Evolutionary conservation across 352 stramenopile genomes (phyloP).

Genomic region (Pythium guiyangense): DNA sequence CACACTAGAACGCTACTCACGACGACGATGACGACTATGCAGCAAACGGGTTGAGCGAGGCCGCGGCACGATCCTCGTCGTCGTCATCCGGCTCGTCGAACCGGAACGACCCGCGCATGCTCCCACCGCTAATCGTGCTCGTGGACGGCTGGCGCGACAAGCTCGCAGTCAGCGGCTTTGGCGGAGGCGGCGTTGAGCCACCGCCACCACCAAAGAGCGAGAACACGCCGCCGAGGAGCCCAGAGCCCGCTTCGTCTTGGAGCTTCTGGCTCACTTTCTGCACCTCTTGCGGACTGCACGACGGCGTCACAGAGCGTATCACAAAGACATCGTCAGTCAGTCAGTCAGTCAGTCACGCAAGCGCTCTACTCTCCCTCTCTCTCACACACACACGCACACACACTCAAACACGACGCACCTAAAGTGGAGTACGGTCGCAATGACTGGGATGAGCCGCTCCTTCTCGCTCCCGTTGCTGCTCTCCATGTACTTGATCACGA

Average conservation of each 20-base stretch:
- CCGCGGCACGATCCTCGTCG: constrained; percentile 45
- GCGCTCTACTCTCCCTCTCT: too few relatives aligned
- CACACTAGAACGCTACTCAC: constrained; percentile 26
- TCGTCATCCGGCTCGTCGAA: constrained; percentile 45
- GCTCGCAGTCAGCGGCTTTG: constrained; percentile 43
- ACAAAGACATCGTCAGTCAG: not conserved
- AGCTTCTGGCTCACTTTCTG: constrained; percentile 45
- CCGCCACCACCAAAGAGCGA: constrained; percentile 53
- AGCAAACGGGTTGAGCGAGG: constrained; percentile 64
- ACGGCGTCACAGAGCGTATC: not conserved
- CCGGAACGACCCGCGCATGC: constrained; percentile 22
- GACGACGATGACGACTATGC: constrained; percentile 26
- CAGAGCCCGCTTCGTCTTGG: constrained; percentile 27
- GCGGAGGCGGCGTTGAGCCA: constrained; percentile 21
- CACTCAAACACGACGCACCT: constrained; percentile 14
- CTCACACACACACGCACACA: not conserved
- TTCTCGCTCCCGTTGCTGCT: constrained; percentile 71
- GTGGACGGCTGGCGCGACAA: constrained; percentile 36
- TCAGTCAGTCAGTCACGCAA: not conserved
- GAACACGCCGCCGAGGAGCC: constrained; percentile 66
- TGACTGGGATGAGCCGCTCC: constrained; percentile 71
- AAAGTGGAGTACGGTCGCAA: constrained; percentile 70
- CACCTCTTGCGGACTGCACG: constrained; percentile 50
- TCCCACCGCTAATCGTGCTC: constrained; percentile 22
- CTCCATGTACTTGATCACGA: constrained; percentile 84